phyloP scores from a whole-genome alignment of 768 basidiomycete genomes.

The Nevesoporus exiguus region DNA sequence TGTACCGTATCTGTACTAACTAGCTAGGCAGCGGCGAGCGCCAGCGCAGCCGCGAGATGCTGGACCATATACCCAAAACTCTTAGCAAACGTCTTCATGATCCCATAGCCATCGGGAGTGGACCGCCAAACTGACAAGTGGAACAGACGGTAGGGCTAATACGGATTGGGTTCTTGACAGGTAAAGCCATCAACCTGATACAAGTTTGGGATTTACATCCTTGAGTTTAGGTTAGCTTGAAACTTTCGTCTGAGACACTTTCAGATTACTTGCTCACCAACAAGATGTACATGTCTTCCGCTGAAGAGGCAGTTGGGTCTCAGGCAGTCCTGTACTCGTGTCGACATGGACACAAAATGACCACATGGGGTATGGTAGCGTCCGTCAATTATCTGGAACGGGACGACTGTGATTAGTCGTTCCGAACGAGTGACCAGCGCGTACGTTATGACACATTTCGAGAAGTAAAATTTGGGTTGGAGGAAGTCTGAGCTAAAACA shows the following conservation, averaged over 20 bases:
- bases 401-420: neutral
- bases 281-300: slow-evolving; percentile 53
- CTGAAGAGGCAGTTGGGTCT: slow-evolving; percentile 68
- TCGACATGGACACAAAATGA: slow-evolving; percentile 72
- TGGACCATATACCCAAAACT: neutral
- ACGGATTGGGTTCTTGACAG: slow-evolving; percentile 68
- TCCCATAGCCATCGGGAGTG: slow-evolving; percentile 14
- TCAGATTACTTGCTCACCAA: slow-evolving; percentile 37
- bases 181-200: slow-evolving; percentile 61
- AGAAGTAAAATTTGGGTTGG: slow-evolving; percentile 16
- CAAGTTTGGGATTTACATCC: slow-evolving; percentile 57
- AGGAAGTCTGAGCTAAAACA: slow-evolving; percentile 13
- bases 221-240: slow-evolving; percentile 27
- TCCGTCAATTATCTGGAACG: slow-evolving; percentile 66
- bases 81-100: slow-evolving; percentile 9
- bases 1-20: slow-evolving; percentile 17
- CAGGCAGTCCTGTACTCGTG: slow-evolving; percentile 63
- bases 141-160: slow-evolving; percentile 51
- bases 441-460: slow-evolving; percentile 72
- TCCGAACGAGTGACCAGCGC: slow-evolving; percentile 23
- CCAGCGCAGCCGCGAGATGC: slow-evolving; percentile 23
- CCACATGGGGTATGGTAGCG: slow-evolving; percentile 66
- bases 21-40: slow-evolving; percentile 9
- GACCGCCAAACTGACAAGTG: slow-evolving; percentile 29
- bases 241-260: neutral